Conservation (phyloP, 805 yeast genomes). For the Wickerhamomyces chaumierensis region DNA sequence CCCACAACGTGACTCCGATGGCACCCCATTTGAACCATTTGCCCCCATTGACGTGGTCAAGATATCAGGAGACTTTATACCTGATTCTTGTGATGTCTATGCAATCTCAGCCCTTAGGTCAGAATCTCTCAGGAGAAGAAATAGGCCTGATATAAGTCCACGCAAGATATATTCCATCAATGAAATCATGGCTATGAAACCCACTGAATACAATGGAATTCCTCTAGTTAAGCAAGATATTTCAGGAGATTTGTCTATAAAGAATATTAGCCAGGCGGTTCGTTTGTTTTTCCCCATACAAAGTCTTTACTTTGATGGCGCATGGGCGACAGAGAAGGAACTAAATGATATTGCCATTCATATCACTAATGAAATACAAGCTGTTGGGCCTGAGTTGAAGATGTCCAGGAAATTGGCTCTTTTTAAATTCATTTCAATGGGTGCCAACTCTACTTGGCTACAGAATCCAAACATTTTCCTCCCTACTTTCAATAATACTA, state of each 20-base stretch:
- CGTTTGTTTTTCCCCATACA: constrained; percentile 5
- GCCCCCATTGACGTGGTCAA: constrained; percentile 6
- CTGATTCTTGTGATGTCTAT: constrained; percentile 1
- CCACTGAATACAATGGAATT: constrained; percentile 9
- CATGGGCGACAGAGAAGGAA: constrained; percentile 18
- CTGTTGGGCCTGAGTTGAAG: not conserved
- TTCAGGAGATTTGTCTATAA: not conserved
- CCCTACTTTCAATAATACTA: constrained; percentile 24
- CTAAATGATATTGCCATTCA: constrained; percentile 13
- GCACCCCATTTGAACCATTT: not conserved
- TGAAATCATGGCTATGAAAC: constrained; percentile 10
- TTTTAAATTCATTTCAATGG: constrained; percentile 23
- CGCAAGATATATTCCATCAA: constrained; percentile 9
- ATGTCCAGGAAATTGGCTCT: constrained; percentile 19
- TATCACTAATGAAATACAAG: constrained; percentile 2
- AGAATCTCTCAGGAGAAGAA: constrained; percentile 1
- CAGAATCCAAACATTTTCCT: constrained; percentile 28
- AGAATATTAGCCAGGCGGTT: constrained; percentile 1
- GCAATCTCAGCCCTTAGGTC: not conserved
- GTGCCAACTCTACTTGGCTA: constrained; percentile 19
- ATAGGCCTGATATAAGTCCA: not conserved
- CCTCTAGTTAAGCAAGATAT: constrained; percentile 3
- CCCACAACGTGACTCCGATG: not conserved
- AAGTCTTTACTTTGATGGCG: constrained; percentile 12
- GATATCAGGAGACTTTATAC: constrained; percentile 3